phyloP scores from a whole-genome alignment of 1,284 basidiomycete species.

The Chalciporus sp. region DNA sequence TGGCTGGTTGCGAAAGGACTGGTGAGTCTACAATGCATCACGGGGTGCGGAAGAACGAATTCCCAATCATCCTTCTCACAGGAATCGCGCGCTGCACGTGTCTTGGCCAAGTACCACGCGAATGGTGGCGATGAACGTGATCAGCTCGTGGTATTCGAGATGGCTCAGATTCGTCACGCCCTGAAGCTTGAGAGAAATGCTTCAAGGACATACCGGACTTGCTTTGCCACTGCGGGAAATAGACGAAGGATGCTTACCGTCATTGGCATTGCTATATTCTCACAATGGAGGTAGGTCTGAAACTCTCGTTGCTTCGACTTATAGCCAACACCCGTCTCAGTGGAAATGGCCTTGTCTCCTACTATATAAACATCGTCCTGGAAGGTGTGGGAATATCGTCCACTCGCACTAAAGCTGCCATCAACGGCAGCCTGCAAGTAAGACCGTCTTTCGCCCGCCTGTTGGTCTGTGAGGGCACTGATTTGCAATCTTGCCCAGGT shows the following conservation, averaged over 20 bases:
- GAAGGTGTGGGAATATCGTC: slow-evolving; percentile 58
- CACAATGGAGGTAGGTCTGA: slow-evolving; percentile 61
- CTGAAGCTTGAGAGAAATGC: slow-evolving; percentile 59
- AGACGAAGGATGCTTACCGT: slow-evolving; percentile 59
- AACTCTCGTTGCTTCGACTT: not conserved
- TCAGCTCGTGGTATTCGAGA: slow-evolving; percentile 58
- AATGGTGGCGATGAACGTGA: slow-evolving; percentile 52
- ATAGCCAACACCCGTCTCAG: slow-evolving; percentile 32
- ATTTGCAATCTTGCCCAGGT: slow-evolving; percentile 34
- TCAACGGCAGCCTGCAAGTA: slow-evolving; percentile 66
- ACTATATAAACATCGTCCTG: slow-evolving; percentile 67
- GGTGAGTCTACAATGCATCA: slow-evolving; percentile 36
- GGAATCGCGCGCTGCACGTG: slow-evolving; percentile 53
- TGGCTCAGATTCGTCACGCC: slow-evolving; percentile 65
- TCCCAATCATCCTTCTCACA: slow-evolving; percentile 20
- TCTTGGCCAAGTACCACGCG: slow-evolving; percentile 68
- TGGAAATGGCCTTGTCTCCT: slow-evolving; percentile 67
- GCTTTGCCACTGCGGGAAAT: slow-evolving; percentile 62
- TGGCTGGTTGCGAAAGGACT: slow-evolving; percentile 47
- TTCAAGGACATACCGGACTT: slow-evolving; percentile 46
- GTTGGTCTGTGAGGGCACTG: not conserved
- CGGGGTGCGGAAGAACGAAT: not conserved
- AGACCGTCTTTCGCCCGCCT: slow-evolving; percentile 4
- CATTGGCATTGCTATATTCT: slow-evolving; percentile 60
- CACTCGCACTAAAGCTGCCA: slow-evolving; percentile 55